These are phyloP conservation scores for Botrytis pseudocinerea DNA, from an alignment of 2,329 filamentous ascomycete species.

Conservation along the genomic window DNA sequence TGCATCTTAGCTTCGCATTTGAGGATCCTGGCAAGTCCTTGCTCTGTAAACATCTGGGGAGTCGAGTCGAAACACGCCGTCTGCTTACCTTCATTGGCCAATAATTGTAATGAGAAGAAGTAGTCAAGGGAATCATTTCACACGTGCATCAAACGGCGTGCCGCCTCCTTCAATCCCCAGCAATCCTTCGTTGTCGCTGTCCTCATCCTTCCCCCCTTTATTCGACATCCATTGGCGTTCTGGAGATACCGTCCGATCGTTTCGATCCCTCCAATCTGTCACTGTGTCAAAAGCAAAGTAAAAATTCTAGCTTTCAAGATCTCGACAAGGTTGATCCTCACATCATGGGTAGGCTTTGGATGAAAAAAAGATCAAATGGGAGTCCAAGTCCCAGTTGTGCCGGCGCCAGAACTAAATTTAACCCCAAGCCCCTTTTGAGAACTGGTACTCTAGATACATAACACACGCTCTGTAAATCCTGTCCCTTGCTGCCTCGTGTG, in stretches of 20 bases:
- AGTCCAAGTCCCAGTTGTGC: constrained; percentile 7
- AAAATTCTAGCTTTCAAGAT: background rate
- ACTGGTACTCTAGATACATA: constrained; percentile 8
- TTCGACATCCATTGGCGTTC: background rate
- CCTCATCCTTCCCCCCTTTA: constrained; percentile 5
- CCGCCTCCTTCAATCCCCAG: constrained; percentile 3
- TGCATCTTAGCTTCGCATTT: background rate
- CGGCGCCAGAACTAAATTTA: background rate
- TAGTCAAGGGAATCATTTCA: background rate
- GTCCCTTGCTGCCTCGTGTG: constrained; percentile 17
- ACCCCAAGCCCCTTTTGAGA: constrained; percentile 9
- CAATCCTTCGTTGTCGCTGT: constrained; percentile 1
- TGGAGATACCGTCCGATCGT: constrained; percentile 6
- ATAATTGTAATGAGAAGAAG: background rate
- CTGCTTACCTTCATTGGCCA: background rate
- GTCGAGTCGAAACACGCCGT: background rate
- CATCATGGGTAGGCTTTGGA: background rate
- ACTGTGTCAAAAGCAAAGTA: background rate
- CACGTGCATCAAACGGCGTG: background rate
- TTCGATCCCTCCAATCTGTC: background rate
- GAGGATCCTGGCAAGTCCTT: background rate
- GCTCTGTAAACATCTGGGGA: background rate
- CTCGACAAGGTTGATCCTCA: constrained; percentile 10
- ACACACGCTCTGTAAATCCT: background rate
- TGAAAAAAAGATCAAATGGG: constrained; percentile 16